Evolutionary conservation across 108 stramenopile genomes (phyloP), one percentile per base, ranked within the genome.

Genomic region (Seminavis robusta): DNA sequence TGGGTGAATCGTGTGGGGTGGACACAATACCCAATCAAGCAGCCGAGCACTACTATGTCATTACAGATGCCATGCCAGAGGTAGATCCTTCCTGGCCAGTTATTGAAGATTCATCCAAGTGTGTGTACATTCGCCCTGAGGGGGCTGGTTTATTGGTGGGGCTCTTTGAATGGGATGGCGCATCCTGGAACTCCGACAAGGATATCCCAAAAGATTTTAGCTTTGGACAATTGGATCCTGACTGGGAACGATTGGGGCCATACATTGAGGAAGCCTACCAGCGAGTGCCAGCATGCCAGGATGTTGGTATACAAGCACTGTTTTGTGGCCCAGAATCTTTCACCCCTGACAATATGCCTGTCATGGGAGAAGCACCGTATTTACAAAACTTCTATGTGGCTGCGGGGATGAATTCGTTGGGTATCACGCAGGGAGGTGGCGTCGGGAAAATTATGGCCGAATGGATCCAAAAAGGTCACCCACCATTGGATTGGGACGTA

Each of bases 311-410:
- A 61, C 84, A 86, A 52, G 73, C 65, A 10, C 67, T 91, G 56
- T 91, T 91, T 63, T 91, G 89, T 65, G 89, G 89, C 15, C 89
- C 89, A 1, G 83, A 84, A 62, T 71, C 67, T 26, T 91, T 91
- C 44, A 86, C 89, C 0, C 89, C 89, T 3, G 81, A 83, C 41
- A 48, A 59, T 7, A 2, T 33, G 1, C 85, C 84, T 0, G 59
- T 80, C 0, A 61, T 91, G 0, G 89, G 89, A 15, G 79, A 76
- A 28, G 56, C 82, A 30, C 67, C 78, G 1, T 74, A 76, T 40
- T 16, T 91, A 1, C 38, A 68, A 17, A 72, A 74, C 11, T 86
- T 82, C 43, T 91, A 74, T 54, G 80, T 86, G 9, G 84, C 84
- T 5, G 80, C 83, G 0, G 89, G 89, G 9, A 30, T 91, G 33